These are phyloP conservation scores for Daldinia concentrica DNA, from an alignment of 495 filamentous ascomycete genomes.

Conservation along the genomic window DNA sequence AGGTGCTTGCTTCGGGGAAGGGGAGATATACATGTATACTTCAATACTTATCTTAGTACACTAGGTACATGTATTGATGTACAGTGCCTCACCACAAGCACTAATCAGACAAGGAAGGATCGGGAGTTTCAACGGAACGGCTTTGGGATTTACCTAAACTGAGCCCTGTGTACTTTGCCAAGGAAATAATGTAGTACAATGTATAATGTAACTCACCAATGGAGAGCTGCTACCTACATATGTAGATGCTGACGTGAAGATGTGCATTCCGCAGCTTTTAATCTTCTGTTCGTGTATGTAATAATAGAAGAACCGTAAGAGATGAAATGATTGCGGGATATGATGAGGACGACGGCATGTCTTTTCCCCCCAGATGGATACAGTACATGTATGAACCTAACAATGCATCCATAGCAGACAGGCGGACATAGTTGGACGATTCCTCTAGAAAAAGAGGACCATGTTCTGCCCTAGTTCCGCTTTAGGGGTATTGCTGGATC, in stretches of 20 bases:
- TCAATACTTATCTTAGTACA: slow-evolving; percentile 17
- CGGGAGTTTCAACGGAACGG: slow-evolving; percentile 40
- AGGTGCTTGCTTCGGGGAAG: slow-evolving; percentile 26
- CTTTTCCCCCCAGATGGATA: background rate
- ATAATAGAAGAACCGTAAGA: slow-evolving; percentile 26
- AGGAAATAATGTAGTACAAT: slow-evolving; percentile 29
- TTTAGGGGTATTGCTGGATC: slow-evolving; percentile 36
- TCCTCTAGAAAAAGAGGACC: slow-evolving; percentile 25
- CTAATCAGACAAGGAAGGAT: slow-evolving; percentile 33
- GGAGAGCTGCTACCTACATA: background rate
- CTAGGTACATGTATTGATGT: slow-evolving; percentile 1
- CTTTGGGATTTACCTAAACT: slow-evolving; percentile 23
- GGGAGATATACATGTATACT: background rate
- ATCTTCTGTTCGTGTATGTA: slow-evolving; percentile 11
- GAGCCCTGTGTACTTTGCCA: slow-evolving; percentile 23
- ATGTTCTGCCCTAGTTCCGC: slow-evolving; percentile 38
- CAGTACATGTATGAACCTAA: slow-evolving; percentile 17
- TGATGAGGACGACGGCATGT: background rate
- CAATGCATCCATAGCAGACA: background rate
- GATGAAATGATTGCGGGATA: slow-evolving; percentile 11
- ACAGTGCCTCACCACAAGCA: slow-evolving; percentile 1
- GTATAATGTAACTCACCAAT: slow-evolving; percentile 28
- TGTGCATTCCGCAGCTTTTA: slow-evolving; percentile 14
- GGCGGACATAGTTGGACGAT: background rate
- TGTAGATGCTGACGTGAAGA: slow-evolving; percentile 21